phyloP scores from a whole-genome alignment of 2,329 filamentous ascomycete genomes.

The Trichoderma pleuroti region DNA sequence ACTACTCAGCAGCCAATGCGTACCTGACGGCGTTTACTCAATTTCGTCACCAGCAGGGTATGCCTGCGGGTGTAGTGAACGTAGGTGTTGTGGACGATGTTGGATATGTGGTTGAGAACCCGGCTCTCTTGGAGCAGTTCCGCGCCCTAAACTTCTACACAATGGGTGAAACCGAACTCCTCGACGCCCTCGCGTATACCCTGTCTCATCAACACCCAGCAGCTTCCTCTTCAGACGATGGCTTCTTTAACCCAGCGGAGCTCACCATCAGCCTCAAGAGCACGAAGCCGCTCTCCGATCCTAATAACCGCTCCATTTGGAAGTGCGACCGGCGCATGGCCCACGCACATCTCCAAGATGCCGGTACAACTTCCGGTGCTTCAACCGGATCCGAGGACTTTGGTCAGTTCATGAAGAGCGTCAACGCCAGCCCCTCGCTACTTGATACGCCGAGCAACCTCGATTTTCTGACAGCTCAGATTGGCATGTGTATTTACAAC shows the following conservation, averaged over 20 bases:
- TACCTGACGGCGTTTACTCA: slow-evolving; percentile 40
- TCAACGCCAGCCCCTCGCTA: not conserved
- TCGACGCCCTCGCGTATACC: slow-evolving; percentile 5
- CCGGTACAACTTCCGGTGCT: not conserved
- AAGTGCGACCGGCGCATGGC: slow-evolving; percentile 21
- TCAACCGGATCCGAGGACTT: slow-evolving; percentile 15
- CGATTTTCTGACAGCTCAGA: slow-evolving; percentile 8
- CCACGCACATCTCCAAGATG: not conserved
- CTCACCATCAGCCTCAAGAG: slow-evolving; percentile 18
- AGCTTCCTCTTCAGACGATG: not conserved
- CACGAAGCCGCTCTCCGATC: slow-evolving; percentile 16
- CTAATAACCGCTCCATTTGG: slow-evolving; percentile 17
- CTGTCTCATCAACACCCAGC: slow-evolving; percentile 14
- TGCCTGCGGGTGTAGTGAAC: slow-evolving; percentile 38
- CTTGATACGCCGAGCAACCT: slow-evolving; percentile 6
- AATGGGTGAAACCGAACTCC: slow-evolving; percentile 18
- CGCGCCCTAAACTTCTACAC: slow-evolving; percentile 12
- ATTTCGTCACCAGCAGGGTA: slow-evolving; percentile 33
- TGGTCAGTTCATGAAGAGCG: slow-evolving; percentile 17
- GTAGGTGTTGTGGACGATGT: slow-evolving; percentile 36
- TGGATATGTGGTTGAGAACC: slow-evolving; percentile 33
- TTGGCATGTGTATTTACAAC: slow-evolving; percentile 18
- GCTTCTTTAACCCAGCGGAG: not conserved
- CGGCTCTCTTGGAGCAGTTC: slow-evolving; percentile 15
- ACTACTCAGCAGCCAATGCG: slow-evolving; percentile 38